Evolutionary conservation across 805 yeast species (phyloP).

Genomic region (Kuraishia molischiana): DNA sequence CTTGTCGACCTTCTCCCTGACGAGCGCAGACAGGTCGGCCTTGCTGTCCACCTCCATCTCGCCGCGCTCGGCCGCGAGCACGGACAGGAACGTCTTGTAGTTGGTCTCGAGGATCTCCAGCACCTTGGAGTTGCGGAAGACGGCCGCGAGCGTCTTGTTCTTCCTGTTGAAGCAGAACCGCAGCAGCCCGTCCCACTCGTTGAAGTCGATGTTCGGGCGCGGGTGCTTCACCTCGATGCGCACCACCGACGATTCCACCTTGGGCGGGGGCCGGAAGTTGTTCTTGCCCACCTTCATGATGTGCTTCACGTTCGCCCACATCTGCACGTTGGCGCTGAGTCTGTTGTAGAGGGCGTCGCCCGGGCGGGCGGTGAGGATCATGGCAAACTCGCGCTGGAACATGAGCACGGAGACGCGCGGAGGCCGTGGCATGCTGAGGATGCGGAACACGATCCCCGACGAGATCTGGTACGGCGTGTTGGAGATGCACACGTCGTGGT

Average conservation of each 20-base stretch:
- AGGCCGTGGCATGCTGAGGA: conserved; percentile 84
- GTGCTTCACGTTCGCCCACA: conserved; percentile 99
- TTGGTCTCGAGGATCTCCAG: conserved; percentile 78
- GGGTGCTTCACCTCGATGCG: conserved; percentile 87
- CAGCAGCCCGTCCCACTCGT: conserved; percentile 95
- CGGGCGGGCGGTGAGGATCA: conserved; percentile 88
- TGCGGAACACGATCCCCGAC: conserved; percentile 89
- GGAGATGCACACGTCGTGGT: conserved; percentile 91
- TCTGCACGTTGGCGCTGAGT: conserved; percentile 91
- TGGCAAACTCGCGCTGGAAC: conserved; percentile 97
- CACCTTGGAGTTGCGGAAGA: conserved; percentile 77
- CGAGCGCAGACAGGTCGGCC: conserved; percentile 32
- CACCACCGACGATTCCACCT: conserved; percentile 95
- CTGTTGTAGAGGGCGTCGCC: conserved; percentile 94
- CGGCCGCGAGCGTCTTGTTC: conserved; percentile 87
- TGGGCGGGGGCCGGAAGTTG: conserved; percentile 97
- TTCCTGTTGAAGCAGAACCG: conserved; percentile 89
- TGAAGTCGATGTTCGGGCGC: conserved; percentile 86
- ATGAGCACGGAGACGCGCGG: conserved; percentile 91
- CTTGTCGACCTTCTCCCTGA: conserved; percentile 59
- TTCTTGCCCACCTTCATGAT: conserved; percentile 97
- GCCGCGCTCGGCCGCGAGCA: conserved; percentile 33
- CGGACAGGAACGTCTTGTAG: conserved; percentile 66
- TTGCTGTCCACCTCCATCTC: conserved; percentile 33
- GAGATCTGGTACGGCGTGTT: conserved; percentile 98